A percentile compares a stretch with the other conserved stretches of the same genome.
phyloP scores from a whole-genome alignment of 768 basidiomycete genomes.

The Leucosporidium creatinivorum region DNA sequence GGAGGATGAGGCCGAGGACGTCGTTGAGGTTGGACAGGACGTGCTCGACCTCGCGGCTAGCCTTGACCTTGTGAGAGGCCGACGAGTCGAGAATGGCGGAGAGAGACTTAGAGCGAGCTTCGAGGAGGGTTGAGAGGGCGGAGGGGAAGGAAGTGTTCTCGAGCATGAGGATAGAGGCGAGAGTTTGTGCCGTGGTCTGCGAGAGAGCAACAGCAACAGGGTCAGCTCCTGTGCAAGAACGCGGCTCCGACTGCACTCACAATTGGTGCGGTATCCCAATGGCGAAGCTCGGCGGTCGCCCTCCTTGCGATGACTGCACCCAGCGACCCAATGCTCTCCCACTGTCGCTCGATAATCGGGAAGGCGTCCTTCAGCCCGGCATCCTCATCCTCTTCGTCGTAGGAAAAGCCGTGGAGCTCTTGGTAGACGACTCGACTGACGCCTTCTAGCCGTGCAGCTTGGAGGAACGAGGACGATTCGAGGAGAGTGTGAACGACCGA shows the following conservation, averaged over 20 bases:
- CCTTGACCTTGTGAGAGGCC: neutral
- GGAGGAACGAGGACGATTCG: conserved; percentile 28
- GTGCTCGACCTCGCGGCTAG: neutral
- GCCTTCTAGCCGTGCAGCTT: conserved; percentile 34
- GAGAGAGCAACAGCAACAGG: too few relatives aligned
- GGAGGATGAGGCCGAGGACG: conserved; percentile 19
- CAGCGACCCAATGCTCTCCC: conserved; percentile 27
- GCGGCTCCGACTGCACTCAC: neutral
- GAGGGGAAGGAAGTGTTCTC: conserved; percentile 9
- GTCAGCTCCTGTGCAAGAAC: neutral
- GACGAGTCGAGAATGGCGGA: conserved; percentile 12
- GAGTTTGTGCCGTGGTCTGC: conserved; percentile 19
- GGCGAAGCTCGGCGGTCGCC: conserved; percentile 9
- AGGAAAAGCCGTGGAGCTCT: conserved; percentile 22
- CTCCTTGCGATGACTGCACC: conserved; percentile 14
- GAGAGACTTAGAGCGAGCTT: conserved; percentile 13
- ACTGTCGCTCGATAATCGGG: conserved; percentile 36
- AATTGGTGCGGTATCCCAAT: neutral
- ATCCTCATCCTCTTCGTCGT: conserved; percentile 8
- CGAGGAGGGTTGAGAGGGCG: conserved; percentile 22
- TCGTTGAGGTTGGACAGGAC: conserved; percentile 1
- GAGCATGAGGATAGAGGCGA: conserved; percentile 29
- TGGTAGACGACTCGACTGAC: conserved; percentile 33
- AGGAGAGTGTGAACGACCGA: conserved; percentile 34
- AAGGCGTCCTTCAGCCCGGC: conserved; percentile 22